phyloP scores from a whole-genome alignment of 345 rosid genomes.

The Pistacia vera region DNA sequence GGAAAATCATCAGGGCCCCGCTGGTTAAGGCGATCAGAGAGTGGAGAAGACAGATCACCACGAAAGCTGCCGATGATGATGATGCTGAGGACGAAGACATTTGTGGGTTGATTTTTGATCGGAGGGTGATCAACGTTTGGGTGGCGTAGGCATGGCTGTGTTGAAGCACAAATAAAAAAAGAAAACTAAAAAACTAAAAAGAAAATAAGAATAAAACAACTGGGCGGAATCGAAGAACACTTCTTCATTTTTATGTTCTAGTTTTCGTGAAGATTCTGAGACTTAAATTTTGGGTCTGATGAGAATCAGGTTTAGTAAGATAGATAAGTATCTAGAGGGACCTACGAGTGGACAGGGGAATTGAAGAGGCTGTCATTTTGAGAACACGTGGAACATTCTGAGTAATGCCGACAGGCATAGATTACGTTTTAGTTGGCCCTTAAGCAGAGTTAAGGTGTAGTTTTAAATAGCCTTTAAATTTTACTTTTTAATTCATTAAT shows the following conservation, averaged over 20 bases:
- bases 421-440: too few relatives aligned
- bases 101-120: background rate
- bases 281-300: background rate
- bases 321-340: slow-evolving; percentile 25
- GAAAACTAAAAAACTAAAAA: background rate
- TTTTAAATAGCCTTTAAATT: background rate
- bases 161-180: background rate
- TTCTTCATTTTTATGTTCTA: background rate
- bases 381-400: slow-evolving; percentile 11
- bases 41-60: slow-evolving; percentile 65
- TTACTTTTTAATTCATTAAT: too few relatives aligned
- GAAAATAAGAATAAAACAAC: background rate
- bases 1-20: slow-evolving; percentile 76
- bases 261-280: background rate
- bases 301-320: background rate
- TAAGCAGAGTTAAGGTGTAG: background rate
- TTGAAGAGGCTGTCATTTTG: background rate
- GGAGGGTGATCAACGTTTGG: slow-evolving; percentile 1
- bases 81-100: slow-evolving; percentile 40
- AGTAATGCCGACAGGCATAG: slow-evolving; percentile 12
- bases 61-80: slow-evolving; percentile 42
- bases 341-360: background rate
- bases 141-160: slow-evolving; percentile 11
- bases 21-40: slow-evolving; percentile 59
- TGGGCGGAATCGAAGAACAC: background rate